These are phyloP conservation scores for Pseudocercospora fijiensis DNA, from an alignment of 2,329 filamentous ascomycete genomes.

Conservation along the genomic window DNA sequence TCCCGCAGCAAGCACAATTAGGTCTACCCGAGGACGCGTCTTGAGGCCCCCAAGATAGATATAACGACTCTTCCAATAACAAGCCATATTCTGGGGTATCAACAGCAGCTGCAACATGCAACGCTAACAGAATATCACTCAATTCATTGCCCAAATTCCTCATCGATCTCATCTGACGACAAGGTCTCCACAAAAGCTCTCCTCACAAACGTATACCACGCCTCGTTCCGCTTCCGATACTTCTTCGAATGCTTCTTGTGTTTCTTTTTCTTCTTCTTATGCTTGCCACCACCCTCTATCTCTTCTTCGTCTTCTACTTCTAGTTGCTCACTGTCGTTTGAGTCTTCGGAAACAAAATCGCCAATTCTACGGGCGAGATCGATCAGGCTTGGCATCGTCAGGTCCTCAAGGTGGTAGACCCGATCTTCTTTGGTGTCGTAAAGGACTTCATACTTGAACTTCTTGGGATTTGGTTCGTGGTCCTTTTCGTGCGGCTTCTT, in stretches of 20 bases:
- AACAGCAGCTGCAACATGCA: background rate
- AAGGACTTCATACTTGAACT: conserved; percentile 76
- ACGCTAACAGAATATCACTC: conserved; percentile 5
- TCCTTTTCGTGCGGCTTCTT: conserved; percentile 53
- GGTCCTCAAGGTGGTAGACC: conserved; percentile 71
- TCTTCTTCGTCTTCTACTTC: conserved; percentile 33
- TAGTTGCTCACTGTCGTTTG: conserved; percentile 26
- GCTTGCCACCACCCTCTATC: conserved; percentile 29
- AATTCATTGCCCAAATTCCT: conserved; percentile 39
- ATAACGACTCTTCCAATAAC: too few species aligned
- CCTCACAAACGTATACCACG: conserved; percentile 74
- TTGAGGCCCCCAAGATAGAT: too few species aligned
- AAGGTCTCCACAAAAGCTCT: conserved; percentile 78
- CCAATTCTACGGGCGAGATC: conserved; percentile 79
- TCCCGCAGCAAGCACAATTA: background rate
- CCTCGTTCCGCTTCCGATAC: conserved; percentile 59
- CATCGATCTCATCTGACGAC: conserved; percentile 61
- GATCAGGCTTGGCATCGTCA: conserved; percentile 81
- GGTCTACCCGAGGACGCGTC: too few species aligned
- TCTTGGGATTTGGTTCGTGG: conserved; percentile 58
- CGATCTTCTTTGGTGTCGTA: conserved; percentile 80
- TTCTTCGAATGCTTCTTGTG: conserved; percentile 39
- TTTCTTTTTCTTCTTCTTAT: conserved; percentile 24
- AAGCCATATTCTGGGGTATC: background rate
- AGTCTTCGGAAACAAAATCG: conserved; percentile 43